These are phyloP conservation scores for Eucalyptus brandiana DNA, from an alignment of 345 rosid species.

Conservation along the genomic window DNA sequence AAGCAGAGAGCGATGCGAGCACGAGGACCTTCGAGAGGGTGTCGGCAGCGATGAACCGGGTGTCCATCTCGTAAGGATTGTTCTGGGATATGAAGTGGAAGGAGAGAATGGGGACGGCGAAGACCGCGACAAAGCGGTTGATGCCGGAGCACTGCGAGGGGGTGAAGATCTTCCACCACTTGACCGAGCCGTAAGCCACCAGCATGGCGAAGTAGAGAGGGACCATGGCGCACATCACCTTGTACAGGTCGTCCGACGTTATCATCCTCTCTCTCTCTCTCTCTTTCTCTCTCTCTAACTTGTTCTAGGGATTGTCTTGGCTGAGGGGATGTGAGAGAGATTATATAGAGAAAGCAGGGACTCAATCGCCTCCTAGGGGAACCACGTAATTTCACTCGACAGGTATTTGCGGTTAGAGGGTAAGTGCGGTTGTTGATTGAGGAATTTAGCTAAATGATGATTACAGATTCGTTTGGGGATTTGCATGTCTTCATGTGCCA, in stretches of 20 bases:
- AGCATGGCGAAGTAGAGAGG: constrained; percentile 24
- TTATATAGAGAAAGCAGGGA: neutral
- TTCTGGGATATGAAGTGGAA: constrained; percentile 41
- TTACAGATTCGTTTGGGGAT: neutral
- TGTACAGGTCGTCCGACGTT: constrained; percentile 22
- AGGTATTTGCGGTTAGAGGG: neutral
- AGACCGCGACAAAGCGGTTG: constrained; percentile 34
- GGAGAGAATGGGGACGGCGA: constrained; percentile 37
- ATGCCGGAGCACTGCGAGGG: constrained; percentile 37
- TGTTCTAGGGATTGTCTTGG: neutral
- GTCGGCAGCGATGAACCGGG: constrained; percentile 33
- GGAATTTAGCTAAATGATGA: neutral
- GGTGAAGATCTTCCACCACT: constrained; percentile 45
- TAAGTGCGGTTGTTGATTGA: neutral
- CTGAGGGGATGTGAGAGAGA: neutral
- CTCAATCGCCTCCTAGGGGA: neutral
- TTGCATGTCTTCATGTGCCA: neutral
- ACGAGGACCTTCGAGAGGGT: constrained; percentile 21
- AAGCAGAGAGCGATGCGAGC: constrained; percentile 6
- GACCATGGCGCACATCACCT: constrained; percentile 48
- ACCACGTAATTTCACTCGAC: neutral
- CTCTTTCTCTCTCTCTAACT: neutral
- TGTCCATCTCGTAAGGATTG: constrained; percentile 40
- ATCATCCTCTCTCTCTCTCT: constrained; percentile 11
- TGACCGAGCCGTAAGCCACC: constrained; percentile 36